Evolutionary conservation across 2,329 filamentous ascomycete species (phyloP), one percentile per base, ranked within the genome.

Genomic region (Penicillium vulpinum): DNA sequence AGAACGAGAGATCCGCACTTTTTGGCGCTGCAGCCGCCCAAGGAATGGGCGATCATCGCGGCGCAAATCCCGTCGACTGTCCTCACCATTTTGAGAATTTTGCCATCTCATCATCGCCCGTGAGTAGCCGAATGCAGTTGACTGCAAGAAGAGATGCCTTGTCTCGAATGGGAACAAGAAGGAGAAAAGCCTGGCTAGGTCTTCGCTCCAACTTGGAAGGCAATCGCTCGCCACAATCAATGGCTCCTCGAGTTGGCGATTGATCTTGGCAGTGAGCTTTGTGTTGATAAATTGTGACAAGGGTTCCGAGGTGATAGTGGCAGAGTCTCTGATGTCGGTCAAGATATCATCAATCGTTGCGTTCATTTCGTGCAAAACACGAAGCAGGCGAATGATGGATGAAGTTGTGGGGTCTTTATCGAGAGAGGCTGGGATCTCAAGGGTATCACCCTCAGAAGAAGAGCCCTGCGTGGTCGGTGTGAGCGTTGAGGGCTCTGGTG

Each of bases 151-250:
- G 36, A 99, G 80, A 75, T 99, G 93, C 13, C 94, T 87, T 1
- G 94, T 97, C 79, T 99, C 94, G 68, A 99, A 99, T 2, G 94
- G 94, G 73, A 99, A 99, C 13, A 99, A 79, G 82, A 99, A 99
- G 0, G 94, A 93, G 71, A 97, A 99, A 1, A 95, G 81, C 33
- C 94, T 88, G 10, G 94, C 92, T 50, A 99, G 78, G 70, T 99
- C 94, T 75, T 97, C 93, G 59, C 91, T 95, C 94, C 94, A 99
- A 69, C 85, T 91, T 4, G 94, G 94, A 36, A 99, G 81, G 72
- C 94, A 99, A 70, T 93, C 96, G 77, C 94, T 97, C 4, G 94
- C 94, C 49, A 99, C 94, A 62, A 99, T 95, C 61, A 99, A 79
- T 10, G 94, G 94, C 76, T 99, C 95, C 71, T 99, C 94, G 13